Percentiles rank a stretch among this genome's conserved stretches.
phyloP scores from a whole-genome alignment of 176 grass and related monocot species.

The Miscanthus lutarioriparius region DNA sequence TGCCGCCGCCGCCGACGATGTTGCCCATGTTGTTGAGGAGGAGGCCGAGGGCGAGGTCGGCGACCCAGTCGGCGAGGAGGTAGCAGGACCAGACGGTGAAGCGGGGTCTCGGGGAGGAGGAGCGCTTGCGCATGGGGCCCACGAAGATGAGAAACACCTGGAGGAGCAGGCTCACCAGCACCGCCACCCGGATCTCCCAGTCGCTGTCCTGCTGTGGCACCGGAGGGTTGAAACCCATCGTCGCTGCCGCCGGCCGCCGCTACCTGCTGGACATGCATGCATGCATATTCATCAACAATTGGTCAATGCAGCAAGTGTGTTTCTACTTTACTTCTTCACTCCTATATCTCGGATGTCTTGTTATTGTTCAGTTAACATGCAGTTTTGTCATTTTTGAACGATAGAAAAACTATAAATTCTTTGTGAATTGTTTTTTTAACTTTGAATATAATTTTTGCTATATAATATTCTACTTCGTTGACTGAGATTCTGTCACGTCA shows the following conservation, averaged over 20 bases:
- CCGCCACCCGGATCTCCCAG: constrained; percentile 40
- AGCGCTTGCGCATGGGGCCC: constrained; percentile 36
- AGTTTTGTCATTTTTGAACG: too few species aligned
- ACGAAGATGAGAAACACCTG: constrained; percentile 46
- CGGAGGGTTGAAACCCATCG: constrained; percentile 43
- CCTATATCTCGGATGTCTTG: too few species aligned
- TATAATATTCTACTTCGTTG: too few species aligned
- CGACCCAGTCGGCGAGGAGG: constrained; percentile 62
- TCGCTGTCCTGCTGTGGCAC: constrained; percentile 46
- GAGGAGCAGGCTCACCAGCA: constrained; percentile 37
- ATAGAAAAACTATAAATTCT: too few species aligned
- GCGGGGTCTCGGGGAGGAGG: background rate
- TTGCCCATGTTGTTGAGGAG: constrained; percentile 60
- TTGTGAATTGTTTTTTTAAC: too few species aligned
- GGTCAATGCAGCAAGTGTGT: too few species aligned
- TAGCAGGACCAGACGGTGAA: constrained; percentile 43
- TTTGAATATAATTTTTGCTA: too few species aligned
- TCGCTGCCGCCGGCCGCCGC: background rate
- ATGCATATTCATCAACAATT: background rate
- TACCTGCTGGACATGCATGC: background rate
- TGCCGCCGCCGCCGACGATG: background rate
- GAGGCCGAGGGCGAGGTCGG: constrained; percentile 55
- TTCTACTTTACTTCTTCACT: too few species aligned
- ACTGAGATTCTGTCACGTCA: too few species aligned
- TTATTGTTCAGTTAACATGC: too few species aligned